Evolutionary conservation across 805 yeast genomes (phyloP), one percentile per base, ranked within the genome.

Genomic region (Schwanniomyces occidentalis): DNA sequence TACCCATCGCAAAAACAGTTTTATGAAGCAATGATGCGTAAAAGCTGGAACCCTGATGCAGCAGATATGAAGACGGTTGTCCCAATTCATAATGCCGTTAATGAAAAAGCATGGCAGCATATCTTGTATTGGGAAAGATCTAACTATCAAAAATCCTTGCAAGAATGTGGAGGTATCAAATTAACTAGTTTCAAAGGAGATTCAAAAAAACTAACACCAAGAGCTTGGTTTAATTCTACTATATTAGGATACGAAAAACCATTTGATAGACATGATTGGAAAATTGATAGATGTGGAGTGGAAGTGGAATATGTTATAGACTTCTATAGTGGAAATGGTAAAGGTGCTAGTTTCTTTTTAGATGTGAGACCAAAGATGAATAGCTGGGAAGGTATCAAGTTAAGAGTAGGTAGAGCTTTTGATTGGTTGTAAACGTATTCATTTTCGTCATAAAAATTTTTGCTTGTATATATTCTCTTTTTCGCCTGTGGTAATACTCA

Each of bases 211-310:
- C 51, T 88, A 25, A 88, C 97, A 0, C 99, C 99, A 5, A 73
- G 93, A 48, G 98, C 98, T 0, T 68, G 73, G 73, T 48, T 68
- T 40, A 73, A 86, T 42, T 67, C 84, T 40, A 76, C 81, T 39
- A 59, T 76, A 34, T 50, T 86, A 33, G 96, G 95, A 0, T 71
- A 76, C 38, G 80, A 78, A 32, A 75, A 75, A 42, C 99, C 99
- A 0, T 91, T 91, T 63, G 99, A 91, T 61, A 75, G 99, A 50
- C 99, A 91, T 56, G 99, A 91, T 61, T 91, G 99, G 99, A 69
- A 75, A 5, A 74, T 91, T 8, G 80, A 85, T 49, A 68, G 97
- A 35, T 87, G 96, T 58, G 98, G 98, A 3, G 73, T 65, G 15
- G 73, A 75, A 32, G 74, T 91, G 14, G 96, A 88, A 31, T 91